Evolutionary conservation across 2,329 filamentous ascomycete species (phyloP).

Genomic region (Cladophialophora immunda): DNA sequence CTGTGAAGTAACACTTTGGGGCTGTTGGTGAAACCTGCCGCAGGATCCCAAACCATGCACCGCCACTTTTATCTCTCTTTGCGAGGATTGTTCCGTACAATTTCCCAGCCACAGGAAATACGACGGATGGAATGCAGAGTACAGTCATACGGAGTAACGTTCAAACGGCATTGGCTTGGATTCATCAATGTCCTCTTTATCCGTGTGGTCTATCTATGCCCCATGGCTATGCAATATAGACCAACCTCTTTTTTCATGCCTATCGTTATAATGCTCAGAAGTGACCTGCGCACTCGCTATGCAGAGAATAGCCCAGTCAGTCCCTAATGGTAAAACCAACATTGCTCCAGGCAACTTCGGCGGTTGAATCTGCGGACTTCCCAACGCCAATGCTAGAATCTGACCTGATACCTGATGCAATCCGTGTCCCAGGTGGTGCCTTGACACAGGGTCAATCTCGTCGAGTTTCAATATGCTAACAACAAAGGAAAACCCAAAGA

Average conservation of each 20-base stretch:
- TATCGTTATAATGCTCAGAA: not conserved
- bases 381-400: slow-evolving; percentile 1
- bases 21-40: not conserved
- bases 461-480: not conserved
- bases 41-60: not conserved
- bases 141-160: not conserved
- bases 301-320: slow-evolving; percentile 3
- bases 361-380: not conserved
- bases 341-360: slow-evolving; percentile 2
- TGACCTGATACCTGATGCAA: not conserved
- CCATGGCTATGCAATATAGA: not conserved
- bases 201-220: not conserved
- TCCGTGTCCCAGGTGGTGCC: not conserved
- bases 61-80: slow-evolving; percentile 2
- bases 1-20: not conserved
- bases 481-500: not conserved
- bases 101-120: slow-evolving; percentile 1
- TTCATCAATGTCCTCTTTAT: not conserved
- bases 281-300: slow-evolving; percentile 2
- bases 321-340: not conserved
- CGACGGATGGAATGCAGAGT: not conserved
- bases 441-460: not conserved
- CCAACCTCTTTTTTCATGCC: not conserved
- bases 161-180: not conserved
- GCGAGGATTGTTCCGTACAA: not conserved